Percentiles rank a stretch among this genome's conserved stretches.
Evolutionary conservation across 2,329 filamentous ascomycete genomes (phyloP).

Genomic region (Sporothrix phasma): DNA sequence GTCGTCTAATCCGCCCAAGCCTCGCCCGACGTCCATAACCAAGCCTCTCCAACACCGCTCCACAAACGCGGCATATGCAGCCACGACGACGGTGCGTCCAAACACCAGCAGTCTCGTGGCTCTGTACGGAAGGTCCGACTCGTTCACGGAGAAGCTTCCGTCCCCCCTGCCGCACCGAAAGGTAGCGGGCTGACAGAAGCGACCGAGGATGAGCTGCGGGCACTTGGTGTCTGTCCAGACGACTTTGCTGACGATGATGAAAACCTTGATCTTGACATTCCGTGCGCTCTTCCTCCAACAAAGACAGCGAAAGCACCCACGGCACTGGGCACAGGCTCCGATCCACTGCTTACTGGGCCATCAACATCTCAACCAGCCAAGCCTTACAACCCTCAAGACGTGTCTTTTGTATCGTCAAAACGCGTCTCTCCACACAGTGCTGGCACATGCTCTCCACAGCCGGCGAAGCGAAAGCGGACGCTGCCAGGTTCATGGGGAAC

Average conservation of each 20-base stretch:
- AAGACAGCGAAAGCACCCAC: constrained; percentile 23
- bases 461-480: constrained; percentile 49
- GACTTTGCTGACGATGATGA: constrained; percentile 80
- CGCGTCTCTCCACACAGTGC: constrained; percentile 32
- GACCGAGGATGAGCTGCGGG: constrained; percentile 5
- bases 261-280: constrained; percentile 60
- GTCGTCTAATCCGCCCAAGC: background rate
- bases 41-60: constrained; percentile 28
- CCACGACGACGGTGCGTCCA: background rate
- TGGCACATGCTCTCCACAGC: constrained; percentile 23
- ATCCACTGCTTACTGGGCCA: constrained; percentile 55
- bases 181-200: background rate
- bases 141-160: constrained; percentile 37
- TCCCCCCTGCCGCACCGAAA: background rate
- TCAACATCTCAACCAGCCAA: constrained; percentile 58
- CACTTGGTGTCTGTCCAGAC: constrained; percentile 50
- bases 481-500: constrained; percentile 52
- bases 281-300: constrained; percentile 37
- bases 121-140: constrained; percentile 23
- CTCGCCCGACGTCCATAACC: constrained; percentile 10
- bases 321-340: background rate
- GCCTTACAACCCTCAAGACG: constrained; percentile 28
- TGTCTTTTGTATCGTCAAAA: constrained; percentile 26
- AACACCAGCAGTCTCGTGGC: constrained; percentile 4
- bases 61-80: constrained; percentile 25